Conservation (phyloP, 2,329 filamentous ascomycete species). For the Diaporthe eres region DNA sequence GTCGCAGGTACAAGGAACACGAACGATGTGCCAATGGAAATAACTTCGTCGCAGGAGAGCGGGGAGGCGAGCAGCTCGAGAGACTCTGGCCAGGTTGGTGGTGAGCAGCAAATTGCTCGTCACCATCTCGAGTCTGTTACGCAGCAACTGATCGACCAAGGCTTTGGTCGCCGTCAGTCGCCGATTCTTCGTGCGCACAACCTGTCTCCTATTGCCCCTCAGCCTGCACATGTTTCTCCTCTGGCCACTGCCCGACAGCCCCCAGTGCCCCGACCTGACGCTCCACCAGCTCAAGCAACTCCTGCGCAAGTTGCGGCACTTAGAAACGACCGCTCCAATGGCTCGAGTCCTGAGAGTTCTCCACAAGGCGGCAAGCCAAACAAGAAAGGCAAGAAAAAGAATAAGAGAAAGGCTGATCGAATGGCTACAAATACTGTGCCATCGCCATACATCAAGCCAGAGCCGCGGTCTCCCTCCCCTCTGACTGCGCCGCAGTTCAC, state of each 20-base stretch:
- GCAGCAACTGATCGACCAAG: conserved; percentile 55
- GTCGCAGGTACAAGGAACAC: conserved; percentile 40
- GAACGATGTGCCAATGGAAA: conserved; percentile 43
- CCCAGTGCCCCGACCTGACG: conserved; percentile 49
- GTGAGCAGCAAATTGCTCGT: conserved; percentile 47
- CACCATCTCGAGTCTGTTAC: conserved; percentile 50
- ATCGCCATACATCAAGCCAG: conserved; percentile 72
- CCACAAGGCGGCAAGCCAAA: conserved; percentile 66
- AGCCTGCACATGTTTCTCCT: conserved; percentile 78
- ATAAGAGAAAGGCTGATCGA: conserved; percentile 65
- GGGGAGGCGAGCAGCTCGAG: conserved; percentile 59
- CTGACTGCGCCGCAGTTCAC: conserved; percentile 65
- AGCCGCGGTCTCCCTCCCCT: conserved; percentile 75
- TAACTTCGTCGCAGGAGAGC: conserved; percentile 55
- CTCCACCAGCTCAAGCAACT: conserved; percentile 53
- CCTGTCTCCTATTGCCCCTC: conserved; percentile 79
- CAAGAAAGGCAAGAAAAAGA: conserved; percentile 66
- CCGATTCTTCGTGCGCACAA: conserved; percentile 81
- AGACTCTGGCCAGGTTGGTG: conserved; percentile 56
- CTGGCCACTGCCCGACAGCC: conserved; percentile 62
- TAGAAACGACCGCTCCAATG: conserved; percentile 62
- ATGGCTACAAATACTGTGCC: conserved; percentile 62
- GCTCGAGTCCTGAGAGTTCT: conserved; percentile 73
- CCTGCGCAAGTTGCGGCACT: conserved; percentile 71
- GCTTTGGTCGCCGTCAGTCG: conserved; percentile 62